These are phyloP conservation scores for Vigna nakashimae DNA, from an alignment of 306 rosid genomes.

Conservation along the genomic window DNA sequence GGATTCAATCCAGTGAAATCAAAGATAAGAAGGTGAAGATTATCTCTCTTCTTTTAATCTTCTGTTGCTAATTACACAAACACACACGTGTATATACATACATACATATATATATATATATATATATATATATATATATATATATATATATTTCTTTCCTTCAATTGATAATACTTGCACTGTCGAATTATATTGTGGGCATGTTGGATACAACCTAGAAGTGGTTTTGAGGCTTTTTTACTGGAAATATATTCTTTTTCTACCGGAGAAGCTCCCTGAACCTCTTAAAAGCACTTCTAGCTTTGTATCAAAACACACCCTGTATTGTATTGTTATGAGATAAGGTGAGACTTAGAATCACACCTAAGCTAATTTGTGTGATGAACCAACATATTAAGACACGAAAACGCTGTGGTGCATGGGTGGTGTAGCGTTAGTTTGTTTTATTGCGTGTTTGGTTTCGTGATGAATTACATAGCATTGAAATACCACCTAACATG, in stretches of 20 bases:
- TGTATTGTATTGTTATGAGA: not conserved
- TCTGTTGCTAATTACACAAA: not conserved
- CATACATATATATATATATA: too few species aligned
- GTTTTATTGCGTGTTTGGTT: not conserved
- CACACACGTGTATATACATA: too few species aligned
- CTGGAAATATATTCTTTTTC: too few species aligned
- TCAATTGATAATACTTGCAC: not conserved
- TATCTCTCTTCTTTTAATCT: not conserved
- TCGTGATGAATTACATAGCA: not conserved
- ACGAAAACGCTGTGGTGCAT: not conserved
- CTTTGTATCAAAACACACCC: not conserved
- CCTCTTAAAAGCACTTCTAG: not conserved
- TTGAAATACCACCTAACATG: not conserved
- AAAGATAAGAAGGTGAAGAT: slow-evolving; percentile 94
- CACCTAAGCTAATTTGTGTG: not conserved
- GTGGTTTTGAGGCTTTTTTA: not conserved
- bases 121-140: too few species aligned
- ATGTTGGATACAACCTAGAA: not conserved
- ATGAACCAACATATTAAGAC: not conserved
- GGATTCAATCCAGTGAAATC: slow-evolving; percentile 94
- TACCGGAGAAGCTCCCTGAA: not conserved
- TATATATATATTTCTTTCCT: not conserved
- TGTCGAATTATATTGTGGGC: not conserved
- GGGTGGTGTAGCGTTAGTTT: not conserved
- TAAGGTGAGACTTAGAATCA: not conserved